A percentile compares a stretch with the other conserved stretches of the same genome.
Conservation (phyloP, 1,284 basidiomycete genomes). For the Lentinula novae-zelandiae region DNA sequence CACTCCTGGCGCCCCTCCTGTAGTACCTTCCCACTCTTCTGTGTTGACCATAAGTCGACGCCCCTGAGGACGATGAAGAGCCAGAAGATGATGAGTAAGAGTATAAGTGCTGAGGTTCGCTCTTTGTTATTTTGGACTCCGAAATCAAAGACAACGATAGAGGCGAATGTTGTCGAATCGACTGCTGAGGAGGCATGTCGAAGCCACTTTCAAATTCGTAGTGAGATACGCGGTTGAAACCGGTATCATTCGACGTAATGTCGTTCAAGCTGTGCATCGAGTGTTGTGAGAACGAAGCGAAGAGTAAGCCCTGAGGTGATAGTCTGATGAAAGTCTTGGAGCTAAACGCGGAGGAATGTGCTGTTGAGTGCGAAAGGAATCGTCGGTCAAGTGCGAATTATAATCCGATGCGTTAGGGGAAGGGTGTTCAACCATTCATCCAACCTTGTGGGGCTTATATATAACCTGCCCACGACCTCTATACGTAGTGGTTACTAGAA, state of each 20-base stretch:
- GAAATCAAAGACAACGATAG: not conserved
- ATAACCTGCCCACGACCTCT: slow-evolving; percentile 1
- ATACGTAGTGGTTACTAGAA: slow-evolving; percentile 4
- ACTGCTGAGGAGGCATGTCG: not conserved
- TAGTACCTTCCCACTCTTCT: not conserved
- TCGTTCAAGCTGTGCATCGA: not conserved
- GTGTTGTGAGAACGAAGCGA: not conserved
- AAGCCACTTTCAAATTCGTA: not conserved
- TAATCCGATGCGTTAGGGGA: not conserved
- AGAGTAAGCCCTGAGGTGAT: not conserved
- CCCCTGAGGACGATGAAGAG: not conserved
- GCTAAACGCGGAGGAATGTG: not conserved
- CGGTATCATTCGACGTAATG: not conserved
- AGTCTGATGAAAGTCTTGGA: not conserved
- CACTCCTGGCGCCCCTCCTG: not conserved
- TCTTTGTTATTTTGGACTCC: not conserved
- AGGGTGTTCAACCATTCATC: not conserved
- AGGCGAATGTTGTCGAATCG: not conserved
- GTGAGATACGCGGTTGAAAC: not conserved
- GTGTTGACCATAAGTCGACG: not conserved
- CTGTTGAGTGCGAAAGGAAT: not conserved
- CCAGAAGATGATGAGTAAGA: not conserved
- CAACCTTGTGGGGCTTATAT: slow-evolving; percentile 6
- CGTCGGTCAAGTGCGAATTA: not conserved
- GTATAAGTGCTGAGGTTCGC: not conserved